A percentile compares a stretch with the other conserved stretches of the same genome.
Evolutionary conservation across 768 basidiomycete species (phyloP).

Genomic region (Leccinum boreale): DNA sequence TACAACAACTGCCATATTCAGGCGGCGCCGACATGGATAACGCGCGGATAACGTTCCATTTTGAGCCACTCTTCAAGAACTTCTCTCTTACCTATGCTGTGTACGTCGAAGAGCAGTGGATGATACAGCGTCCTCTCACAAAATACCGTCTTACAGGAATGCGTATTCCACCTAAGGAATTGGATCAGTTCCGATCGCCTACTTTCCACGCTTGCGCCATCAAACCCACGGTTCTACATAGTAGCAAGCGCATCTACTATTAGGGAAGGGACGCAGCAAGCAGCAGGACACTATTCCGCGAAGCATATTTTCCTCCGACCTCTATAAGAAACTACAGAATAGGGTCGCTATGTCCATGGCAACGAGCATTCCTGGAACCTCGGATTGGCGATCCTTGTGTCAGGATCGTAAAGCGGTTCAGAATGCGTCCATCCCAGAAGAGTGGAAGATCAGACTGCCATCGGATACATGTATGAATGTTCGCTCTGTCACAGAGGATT

Average conservation of each 20-base stretch:
- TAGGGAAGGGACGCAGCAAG: not conserved
- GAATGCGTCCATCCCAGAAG: conserved; percentile 22
- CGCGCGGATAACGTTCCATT: no score
- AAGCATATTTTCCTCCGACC: not conserved
- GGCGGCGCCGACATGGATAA: no score
- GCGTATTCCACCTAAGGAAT: not conserved
- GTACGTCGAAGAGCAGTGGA: not conserved
- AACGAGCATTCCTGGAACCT: not conserved
- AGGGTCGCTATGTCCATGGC: not conserved
- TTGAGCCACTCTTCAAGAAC: no score
- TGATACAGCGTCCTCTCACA: not conserved
- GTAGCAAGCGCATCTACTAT: not conserved
- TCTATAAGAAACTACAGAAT: not conserved
- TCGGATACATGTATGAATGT: conserved; percentile 18
- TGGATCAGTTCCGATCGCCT: not conserved
- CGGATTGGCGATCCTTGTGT: conserved; percentile 24
- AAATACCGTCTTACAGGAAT: no score
- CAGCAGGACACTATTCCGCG: no score
- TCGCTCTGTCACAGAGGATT: conserved; percentile 18
- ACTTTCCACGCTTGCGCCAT: not conserved
- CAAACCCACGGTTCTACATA: not conserved
- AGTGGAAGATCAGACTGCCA: conserved; percentile 21
- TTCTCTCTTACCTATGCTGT: not conserved
- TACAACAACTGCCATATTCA: not conserved
- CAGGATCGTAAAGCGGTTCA: conserved; percentile 16